A percentile compares a stretch with the other conserved stretches of the same genome.
These are phyloP conservation scores for Bolboschoenoplectus hybrid DNA, from an alignment of 202 grass and related monocot genomes.

Conservation along the genomic window DNA sequence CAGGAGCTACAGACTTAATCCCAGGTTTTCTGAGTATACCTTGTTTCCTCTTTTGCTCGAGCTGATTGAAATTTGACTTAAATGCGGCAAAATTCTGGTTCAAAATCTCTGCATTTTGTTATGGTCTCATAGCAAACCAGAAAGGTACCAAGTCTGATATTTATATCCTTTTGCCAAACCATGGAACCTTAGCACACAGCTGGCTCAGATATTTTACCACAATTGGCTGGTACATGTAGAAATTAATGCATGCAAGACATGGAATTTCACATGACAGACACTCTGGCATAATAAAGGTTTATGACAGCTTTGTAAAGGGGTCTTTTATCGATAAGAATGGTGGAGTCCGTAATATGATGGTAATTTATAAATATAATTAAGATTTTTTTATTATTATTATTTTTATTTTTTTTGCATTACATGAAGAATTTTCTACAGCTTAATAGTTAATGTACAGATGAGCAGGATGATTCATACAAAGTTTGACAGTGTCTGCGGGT, in stretches of 20 bases:
- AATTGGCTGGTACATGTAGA: conserved; percentile 12
- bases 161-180: conserved; percentile 14
- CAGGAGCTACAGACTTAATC: not conserved
- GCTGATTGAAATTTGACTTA: conserved; percentile 10
- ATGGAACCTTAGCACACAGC: not conserved
- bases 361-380: too few species aligned
- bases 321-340: not conserved
- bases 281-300: not conserved
- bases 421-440: not conserved
- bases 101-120: conserved; percentile 6
- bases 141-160: not conserved
- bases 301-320: not conserved
- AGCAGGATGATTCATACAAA: conserved; percentile 3
- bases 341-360: not conserved
- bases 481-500: not conserved
- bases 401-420: not conserved
- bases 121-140: not conserved
- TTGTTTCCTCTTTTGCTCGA: not conserved
- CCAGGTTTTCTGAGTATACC: not conserved
- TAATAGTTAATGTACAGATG: not conserved
- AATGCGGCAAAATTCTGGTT: not conserved
- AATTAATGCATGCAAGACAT: not conserved
- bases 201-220: not conserved
- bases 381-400: too few species aligned
- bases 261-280: not conserved